These are phyloP conservation scores for Pythium biforme DNA, from an alignment of 352 stramenopile species.

Conservation along the genomic window DNA sequence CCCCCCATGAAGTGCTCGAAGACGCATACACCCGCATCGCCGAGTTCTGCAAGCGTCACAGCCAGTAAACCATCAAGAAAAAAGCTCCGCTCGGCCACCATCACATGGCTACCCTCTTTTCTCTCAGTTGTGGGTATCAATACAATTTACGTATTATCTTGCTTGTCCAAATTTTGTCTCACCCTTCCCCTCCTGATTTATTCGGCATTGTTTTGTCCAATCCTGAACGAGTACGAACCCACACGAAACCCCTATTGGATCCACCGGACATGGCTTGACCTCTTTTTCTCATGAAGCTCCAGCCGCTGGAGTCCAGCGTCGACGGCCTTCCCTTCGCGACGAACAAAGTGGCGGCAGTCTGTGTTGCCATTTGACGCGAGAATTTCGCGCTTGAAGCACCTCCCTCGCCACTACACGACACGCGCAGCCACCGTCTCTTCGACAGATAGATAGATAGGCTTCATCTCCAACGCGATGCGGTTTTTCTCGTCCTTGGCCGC, in stretches of 20 bases:
- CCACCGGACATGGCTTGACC: conserved; percentile 1
- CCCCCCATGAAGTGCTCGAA: conserved; percentile 55
- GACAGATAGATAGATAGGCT: background rate
- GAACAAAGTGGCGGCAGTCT: background rate
- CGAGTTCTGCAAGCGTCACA: conserved; percentile 58
- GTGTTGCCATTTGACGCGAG: background rate
- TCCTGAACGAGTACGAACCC: conserved; percentile 11
- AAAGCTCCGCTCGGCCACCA: background rate
- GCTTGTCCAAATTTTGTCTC: background rate
- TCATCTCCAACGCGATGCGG: conserved; percentile 6
- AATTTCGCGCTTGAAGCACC: background rate
- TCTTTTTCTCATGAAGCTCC: conserved; percentile 14
- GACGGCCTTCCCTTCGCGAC: background rate
- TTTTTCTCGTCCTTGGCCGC: conserved; percentile 14
- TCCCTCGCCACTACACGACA: background rate
- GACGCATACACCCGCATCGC: conserved; percentile 66
- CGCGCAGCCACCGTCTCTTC: background rate
- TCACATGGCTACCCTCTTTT: conserved; percentile 6
- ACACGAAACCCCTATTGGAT: conserved; percentile 8
- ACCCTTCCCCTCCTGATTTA: conserved; percentile 24
- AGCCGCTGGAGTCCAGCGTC: no score
- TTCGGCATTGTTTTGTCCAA: conserved; percentile 20
- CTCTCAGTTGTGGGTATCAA: background rate
- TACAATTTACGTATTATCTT: conserved; percentile 13
- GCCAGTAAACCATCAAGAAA: conserved; percentile 7